Evolutionary conservation across 768 basidiomycete genomes (phyloP), one percentile per base, ranked within the genome.

Genomic region (Dioszegia hungarica): DNA sequence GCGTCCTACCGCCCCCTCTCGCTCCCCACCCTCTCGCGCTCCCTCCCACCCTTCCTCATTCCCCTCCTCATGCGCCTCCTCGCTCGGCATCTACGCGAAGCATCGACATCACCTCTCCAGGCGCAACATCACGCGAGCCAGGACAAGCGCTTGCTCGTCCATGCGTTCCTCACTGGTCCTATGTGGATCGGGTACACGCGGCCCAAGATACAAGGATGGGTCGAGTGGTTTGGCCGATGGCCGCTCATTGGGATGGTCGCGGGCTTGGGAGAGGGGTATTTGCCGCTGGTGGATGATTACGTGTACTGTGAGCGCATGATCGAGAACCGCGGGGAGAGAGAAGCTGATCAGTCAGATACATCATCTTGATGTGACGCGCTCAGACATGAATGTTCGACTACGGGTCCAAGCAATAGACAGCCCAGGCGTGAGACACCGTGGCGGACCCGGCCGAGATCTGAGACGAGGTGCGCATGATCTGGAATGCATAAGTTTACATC

Each of bases 81-180:
- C 6, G 84, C 90, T 22, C 84, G 89, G 37, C 84, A 81, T 72
- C 77, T 94, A 28, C 86, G 92, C 19, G 81, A 89, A 22, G 78
- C 78, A 19, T 84, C 87, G 2, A 79, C 84, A 6, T 90, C 74
- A 81, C 86, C 46, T 77, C 60, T 70, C 1, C 55, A 66, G 2
- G 54, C 62, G 5, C 51, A 70, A 14, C 90, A 93, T 70, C 88
- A 93, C 66, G 87, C 89, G 14, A 81, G 83, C 52, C 80, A 90
- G 64, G 92, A 95, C 74, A 82, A 85, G 50, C 86, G 89, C 64
- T 81, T 94, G 60, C 69, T 87, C 10, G 89, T 86, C 85, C 49
- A 49, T 14, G 90, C 91, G 70, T 81, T 93, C 40, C 77, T 94
- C 59, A 85, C 89, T 38, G 91, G 90, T 19, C 84, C 87, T 19